Evolutionary conservation across 352 stramenopile genomes (phyloP), one percentile per base, ranked within the genome.

Genomic region (Globisporangium radiosum): DNA sequence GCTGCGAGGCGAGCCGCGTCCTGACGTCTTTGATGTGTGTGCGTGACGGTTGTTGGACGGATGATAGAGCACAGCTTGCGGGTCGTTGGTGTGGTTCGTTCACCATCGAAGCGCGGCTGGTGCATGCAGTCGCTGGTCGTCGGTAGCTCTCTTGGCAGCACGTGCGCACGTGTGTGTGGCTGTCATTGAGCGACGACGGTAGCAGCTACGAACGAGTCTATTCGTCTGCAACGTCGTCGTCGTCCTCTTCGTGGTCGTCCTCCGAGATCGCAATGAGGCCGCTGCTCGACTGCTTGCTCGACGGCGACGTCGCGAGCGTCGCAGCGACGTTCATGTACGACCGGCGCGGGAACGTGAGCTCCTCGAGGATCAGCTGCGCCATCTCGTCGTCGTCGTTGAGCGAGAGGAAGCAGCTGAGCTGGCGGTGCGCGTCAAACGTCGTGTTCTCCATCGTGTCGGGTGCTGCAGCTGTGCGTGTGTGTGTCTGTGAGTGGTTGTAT

Each of bases 191-290:
- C 40, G 36, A 62, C 14, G 59, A 15, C 33, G 36, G 45, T 11
- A 47, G 36, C 15, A 17, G 57, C 19, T 11, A 10, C 3, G 33
- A 15, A 42, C 5, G 37, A 3, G 43, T 5, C 7, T 7, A 1
- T 10, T 57, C 42, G 25, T 63, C 57, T 25, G 56, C 43, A 52
- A 55, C 53, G 13, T 69, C 52, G 7, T 65, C 47, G 25, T 76
- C 62, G 19, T 84, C 73, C 52, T 83, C 71, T 54, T 83, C 68
- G 66, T 89, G 72, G 36, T 72, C 65, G 59, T 87, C 81, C 59
- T 92, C 79, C 43, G 65, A 72, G 65, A 93, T 90, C 55, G 81
- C 78, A 89, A 73, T 87, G 52, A 92, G 74, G 5, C 73, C 72
- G 40, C 72, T 72, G 17, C 79, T 69, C 38, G 68, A 73, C 61